Evolutionary conservation across 2,329 filamentous ascomycete genomes (phyloP), one percentile per base, ranked within the genome.

Genomic region (Verticillium longisporum): DNA sequence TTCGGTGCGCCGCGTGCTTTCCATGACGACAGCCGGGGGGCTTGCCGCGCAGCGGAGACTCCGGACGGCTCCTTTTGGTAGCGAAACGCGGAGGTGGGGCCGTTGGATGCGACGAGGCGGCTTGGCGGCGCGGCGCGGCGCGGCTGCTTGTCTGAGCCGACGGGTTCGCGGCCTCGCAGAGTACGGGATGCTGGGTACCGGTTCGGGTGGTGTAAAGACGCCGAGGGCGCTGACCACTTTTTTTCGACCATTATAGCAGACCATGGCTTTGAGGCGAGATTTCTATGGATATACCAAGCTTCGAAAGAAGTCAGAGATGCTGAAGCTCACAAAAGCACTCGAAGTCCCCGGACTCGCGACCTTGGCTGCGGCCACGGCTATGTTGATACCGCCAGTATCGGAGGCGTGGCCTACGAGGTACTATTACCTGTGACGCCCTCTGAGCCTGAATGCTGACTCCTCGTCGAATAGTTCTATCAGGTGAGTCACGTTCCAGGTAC

Each of bases 321-420:
- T 41, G 32, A 32, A 41, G 37, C 31, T 59, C 32, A 15, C 50
- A n/a, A 10, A 26, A 11, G 45, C 32, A 11, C 10, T 59, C 14
- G 58, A 50, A 9, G 41, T 55, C 14, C n/a, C 37, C 6, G 66
- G 69, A 58, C 61, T 69, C 18, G 76, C 76, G 58, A 73, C 75
- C 64, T 66, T 77, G 60, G 78, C 76, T 58, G 74, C 78, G 79
- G 75, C 56, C 81, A 84, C 63, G 81, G 81, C 38, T 78, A 78
- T 62, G 76, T 83, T 58, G 74, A 77, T 61, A 75, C 73, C 55
- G 78, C 75, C 60, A 77, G 74, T 15, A 80, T 82, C 57, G 74
- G 71, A 5, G 75, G 76, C 2, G 67, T 71, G 33, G 70, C 70
- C 55, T 78, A 77, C 61, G 66, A 73, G 66, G 69, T 74, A 65